phyloP scores from a whole-genome alignment of 2,329 filamentous ascomycete species.

The Fusarium sp. region DNA sequence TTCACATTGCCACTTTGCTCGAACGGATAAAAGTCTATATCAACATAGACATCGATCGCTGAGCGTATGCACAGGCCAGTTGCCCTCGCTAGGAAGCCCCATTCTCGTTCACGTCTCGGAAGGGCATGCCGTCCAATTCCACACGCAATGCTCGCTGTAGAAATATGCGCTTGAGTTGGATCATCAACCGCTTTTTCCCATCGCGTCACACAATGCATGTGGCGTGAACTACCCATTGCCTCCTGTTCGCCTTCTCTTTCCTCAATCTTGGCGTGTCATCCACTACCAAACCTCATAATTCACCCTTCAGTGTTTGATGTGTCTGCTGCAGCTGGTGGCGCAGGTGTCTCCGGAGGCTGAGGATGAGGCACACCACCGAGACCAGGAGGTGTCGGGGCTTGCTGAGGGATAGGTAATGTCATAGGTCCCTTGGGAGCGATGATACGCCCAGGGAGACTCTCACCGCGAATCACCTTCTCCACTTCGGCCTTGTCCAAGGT shows the following conservation, averaged over 20 bases:
- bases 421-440: constrained; percentile 65
- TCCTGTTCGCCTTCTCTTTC: neutral
- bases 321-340: constrained; percentile 51
- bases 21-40: constrained; percentile 6
- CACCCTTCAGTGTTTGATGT: constrained; percentile 43
- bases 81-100: constrained; percentile 21
- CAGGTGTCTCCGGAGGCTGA: constrained; percentile 50
- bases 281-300: constrained; percentile 9
- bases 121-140: constrained; percentile 25
- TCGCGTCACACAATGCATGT: constrained; percentile 4
- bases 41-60: constrained; percentile 21
- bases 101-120: constrained; percentile 20
- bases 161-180: constrained; percentile 32
- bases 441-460: constrained; percentile 77
- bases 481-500: constrained; percentile 91
- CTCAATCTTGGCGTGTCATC: constrained; percentile 3
- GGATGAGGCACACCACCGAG: constrained; percentile 51
- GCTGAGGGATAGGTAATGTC: constrained; percentile 53
- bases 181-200: constrained; percentile 28
- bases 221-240: constrained; percentile 19
- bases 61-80: constrained; percentile 20
- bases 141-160: constrained; percentile 33
- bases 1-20: constrained; percentile 27
- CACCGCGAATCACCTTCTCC: constrained; percentile 87
- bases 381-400: constrained; percentile 51